Evolutionary conservation across 371 early-diverging fungal species (phyloP), one percentile per base, ranked within the genome.

Genomic region (Circinella minor): DNA sequence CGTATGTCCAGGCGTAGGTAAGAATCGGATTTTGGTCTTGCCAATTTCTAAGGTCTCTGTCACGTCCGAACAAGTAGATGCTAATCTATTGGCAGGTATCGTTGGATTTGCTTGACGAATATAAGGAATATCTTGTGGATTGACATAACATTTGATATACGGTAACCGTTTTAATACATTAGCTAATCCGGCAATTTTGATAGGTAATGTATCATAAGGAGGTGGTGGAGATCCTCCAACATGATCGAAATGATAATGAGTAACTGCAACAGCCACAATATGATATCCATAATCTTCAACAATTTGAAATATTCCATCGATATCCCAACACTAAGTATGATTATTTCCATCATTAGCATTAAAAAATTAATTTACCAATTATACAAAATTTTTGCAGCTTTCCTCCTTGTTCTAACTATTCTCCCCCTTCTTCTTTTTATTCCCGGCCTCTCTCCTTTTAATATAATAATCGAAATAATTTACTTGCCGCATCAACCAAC

Each of bases 1-100:
- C 36, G 96, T 93, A 77, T 96, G 97, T 10, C 97, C 97, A 0
- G 96, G 95, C 27, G 94, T 94, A 74, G 95, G 96, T 55, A 95
- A 68, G 67, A 95, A 93, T 55, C 81, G 74, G 36, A 95, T 74
- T 6, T 75, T 71, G 0, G 87, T 85, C 15, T 69, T 69, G 36
- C 90, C 91, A 4, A 94, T 73, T 2, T 68, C 74, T 51, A 94
- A 68, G 1, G 70, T 73, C n/a, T 80, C 78, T 4, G 90, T 89
- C 65, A 93, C 88, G 39, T 77, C 75, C n/a, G 93, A 92, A 62
- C 74, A 74, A 0, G 81, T 81, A 4, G 84, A 78, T 3, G 81
- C 77, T 15, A 95, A 79, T 36, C 92, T 87, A 61, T 84, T 82
- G 43, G 65, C 71, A 4, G 81, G 71, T 10, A 96, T 86, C 27